Evolutionary conservation across 2,329 filamentous ascomycete genomes (phyloP).

Genomic region (Trichophyton schoenleinii): DNA sequence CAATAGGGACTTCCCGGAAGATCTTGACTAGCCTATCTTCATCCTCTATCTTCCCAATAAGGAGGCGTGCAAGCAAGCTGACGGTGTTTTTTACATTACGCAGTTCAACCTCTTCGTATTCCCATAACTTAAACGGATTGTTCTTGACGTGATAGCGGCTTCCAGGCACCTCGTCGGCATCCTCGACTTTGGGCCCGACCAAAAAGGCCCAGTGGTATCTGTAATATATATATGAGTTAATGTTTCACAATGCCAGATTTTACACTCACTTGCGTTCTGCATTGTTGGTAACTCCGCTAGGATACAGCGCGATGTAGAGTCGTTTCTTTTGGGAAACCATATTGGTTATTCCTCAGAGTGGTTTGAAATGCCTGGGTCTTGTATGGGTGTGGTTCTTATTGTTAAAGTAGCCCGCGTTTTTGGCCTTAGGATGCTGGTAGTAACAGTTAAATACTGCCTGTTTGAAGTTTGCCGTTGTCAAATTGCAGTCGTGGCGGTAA

Average conservation of each 20-base stretch:
- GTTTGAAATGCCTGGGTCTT: neutral
- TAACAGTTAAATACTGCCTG: too few relatives aligned
- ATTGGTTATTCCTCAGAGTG: neutral
- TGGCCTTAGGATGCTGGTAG: too few relatives aligned
- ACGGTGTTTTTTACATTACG: constrained; percentile 11
- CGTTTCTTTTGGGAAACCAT: constrained; percentile 14
- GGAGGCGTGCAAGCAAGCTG: constrained; percentile 27
- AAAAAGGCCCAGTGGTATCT: constrained; percentile 9
- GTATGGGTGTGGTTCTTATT: neutral
- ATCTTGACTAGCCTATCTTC: constrained; percentile 23
- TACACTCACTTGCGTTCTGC: constrained; percentile 17
- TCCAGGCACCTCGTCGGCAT: neutral
- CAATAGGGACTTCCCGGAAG: constrained; percentile 22
- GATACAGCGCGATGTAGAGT: constrained; percentile 24
- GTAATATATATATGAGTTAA: neutral
- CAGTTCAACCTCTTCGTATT: constrained; percentile 8
- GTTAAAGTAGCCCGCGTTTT: too few relatives aligned
- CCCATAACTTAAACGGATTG: neutral
- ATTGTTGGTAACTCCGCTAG: constrained; percentile 17
- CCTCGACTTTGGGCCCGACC: constrained; percentile 6
- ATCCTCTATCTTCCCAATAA: constrained; percentile 31
- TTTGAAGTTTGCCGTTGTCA: too few relatives aligned
- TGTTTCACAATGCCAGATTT: neutral
- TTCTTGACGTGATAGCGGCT: neutral
- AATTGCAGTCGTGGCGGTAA: too few relatives aligned